Evolutionary conservation across 495 filamentous ascomycete genomes (phyloP), one percentile per base, ranked within the genome.

Genomic region (Penicillium verhagenii): DNA sequence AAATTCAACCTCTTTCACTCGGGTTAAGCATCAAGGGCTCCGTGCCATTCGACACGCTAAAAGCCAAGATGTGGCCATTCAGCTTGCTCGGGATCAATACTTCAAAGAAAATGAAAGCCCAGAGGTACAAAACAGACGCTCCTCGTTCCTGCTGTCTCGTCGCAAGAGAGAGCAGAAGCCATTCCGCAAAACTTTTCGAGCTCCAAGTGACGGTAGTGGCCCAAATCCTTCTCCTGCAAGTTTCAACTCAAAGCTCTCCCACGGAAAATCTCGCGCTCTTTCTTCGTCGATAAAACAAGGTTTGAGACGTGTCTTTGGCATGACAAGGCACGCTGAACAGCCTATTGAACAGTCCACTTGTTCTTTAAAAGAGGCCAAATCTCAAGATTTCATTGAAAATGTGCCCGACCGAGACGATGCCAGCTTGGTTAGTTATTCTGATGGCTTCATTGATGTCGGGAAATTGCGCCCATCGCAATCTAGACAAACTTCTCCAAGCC

Each of bases 1-100:
- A 52, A 84, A 80, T 23, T 87, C 87, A 0, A 82, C 83, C 73
- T 86, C 84, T 49, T 89, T 90, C 52, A 67, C 87, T 19, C 72
- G 75, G 18, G 69, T 73, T n/a, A 59, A 62, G 23, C 40, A 33
- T n/a, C 58, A 60, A 24, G 43, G 65, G 3, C 48, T 61, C 1
- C 52, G 52, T 26, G 48, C 51, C 11, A 43, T 66, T 50, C 68
- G 63, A 6, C 68, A 74, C 49, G 58, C 68, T 38, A 66, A 66
- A 43, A 71, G 64, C 35, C 71, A 79, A 14, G 78, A 83, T 61
- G 70, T 65, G 16, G 79, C 77, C 8, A 72, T 80, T 42, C 69
- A 76, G 52, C 64, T 77, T 43, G 78, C 79, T 43, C 72, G 75
- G 37, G 72, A 69, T 40, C 73, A 79, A 33, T 83, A 76, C 47